phyloP scores from a whole-genome alignment of 495 filamentous ascomycete genomes.

The Penicillium goetzii region DNA sequence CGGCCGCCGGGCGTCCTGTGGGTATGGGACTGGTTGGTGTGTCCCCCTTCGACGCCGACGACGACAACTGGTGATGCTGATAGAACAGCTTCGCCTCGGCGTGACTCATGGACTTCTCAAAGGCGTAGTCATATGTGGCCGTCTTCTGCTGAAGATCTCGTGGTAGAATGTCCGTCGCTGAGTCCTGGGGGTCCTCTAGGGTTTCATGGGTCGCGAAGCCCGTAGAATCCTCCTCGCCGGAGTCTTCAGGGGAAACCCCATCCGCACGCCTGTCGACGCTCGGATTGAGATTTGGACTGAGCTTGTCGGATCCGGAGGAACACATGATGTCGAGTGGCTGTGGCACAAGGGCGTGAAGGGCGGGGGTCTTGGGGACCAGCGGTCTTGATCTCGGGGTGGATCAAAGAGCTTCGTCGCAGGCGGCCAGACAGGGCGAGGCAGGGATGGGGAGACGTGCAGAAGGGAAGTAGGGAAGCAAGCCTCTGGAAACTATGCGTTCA shows the following conservation, averaged over 20 bases:
- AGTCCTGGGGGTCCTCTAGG: conserved; percentile 9
- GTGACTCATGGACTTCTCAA: conserved; percentile 88
- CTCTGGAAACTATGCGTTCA: not conserved
- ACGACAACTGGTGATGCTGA: conserved; percentile 75
- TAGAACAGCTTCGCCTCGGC: conserved; percentile 94
- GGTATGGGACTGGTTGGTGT: conserved; percentile 30
- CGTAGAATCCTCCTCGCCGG: conserved; percentile 8
- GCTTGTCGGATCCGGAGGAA: conserved; percentile 22
- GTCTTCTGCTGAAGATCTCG: conserved; percentile 79
- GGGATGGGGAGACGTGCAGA: not conserved
- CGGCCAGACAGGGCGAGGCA: not conserved
- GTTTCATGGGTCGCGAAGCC: conserved; percentile 24
- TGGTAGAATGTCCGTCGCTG: conserved; percentile 57
- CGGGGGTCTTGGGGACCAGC: conserved; percentile 2
- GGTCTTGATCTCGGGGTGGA: not conserved
- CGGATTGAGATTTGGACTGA: conserved; percentile 34
- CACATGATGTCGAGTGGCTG: conserved; percentile 27
- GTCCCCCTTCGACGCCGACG: conserved; percentile 29
- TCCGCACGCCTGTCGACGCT: conserved; percentile 18
- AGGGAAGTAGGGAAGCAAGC: not conserved
- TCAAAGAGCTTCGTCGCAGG: not conserved
- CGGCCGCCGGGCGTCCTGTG: conserved; percentile 17
- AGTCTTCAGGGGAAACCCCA: conserved; percentile 20
- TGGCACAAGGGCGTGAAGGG: not conserved
- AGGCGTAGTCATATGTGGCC: conserved; percentile 82